These are phyloP conservation scores for Wickerhamomyces rabaulensis DNA, from an alignment of 805 yeast species.

Conservation along the genomic window DNA sequence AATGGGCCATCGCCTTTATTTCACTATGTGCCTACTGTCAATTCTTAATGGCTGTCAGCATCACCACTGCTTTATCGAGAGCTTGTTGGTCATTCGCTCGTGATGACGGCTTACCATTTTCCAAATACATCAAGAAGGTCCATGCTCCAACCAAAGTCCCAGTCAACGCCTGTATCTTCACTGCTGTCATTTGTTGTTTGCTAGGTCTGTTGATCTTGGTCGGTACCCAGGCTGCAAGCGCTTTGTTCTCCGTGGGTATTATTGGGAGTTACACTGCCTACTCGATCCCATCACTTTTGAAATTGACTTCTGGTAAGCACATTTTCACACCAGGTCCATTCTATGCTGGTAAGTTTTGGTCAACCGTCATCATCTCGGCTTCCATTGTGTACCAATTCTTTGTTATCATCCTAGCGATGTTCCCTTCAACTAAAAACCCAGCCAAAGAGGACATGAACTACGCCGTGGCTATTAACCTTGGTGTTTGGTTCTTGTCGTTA, in stretches of 20 bases:
- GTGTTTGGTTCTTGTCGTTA: conserved; percentile 50
- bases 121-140: conserved; percentile 47
- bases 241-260: conserved; percentile 61
- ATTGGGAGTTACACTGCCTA: conserved; percentile 62
- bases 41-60: conserved; percentile 61
- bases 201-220: conserved; percentile 57
- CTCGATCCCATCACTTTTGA: conserved; percentile 53
- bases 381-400: conserved; percentile 45
- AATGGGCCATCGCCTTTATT: conserved; percentile 65
- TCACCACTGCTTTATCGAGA: conserved; percentile 59
- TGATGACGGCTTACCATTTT: conserved; percentile 67
- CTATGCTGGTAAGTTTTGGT: conserved; percentile 45
- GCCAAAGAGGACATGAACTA: conserved; percentile 52
- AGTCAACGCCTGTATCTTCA: conserved; percentile 53
- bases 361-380: conserved; percentile 36
- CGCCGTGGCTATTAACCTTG: conserved; percentile 58
- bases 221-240: conserved; percentile 55
- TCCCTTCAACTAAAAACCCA: conserved; percentile 46
- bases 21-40: conserved; percentile 52
- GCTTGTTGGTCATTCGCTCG: conserved; percentile 75
- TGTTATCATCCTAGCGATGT: conserved; percentile 50
- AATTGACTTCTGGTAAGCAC: conserved; percentile 30
- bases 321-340: conserved; percentile 60
- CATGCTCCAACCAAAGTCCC: conserved; percentile 53
- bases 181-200: conserved; percentile 41